Conservation (phyloP, 2,329 filamentous ascomycete species). For the Colletotrichum tanaceti region DNA sequence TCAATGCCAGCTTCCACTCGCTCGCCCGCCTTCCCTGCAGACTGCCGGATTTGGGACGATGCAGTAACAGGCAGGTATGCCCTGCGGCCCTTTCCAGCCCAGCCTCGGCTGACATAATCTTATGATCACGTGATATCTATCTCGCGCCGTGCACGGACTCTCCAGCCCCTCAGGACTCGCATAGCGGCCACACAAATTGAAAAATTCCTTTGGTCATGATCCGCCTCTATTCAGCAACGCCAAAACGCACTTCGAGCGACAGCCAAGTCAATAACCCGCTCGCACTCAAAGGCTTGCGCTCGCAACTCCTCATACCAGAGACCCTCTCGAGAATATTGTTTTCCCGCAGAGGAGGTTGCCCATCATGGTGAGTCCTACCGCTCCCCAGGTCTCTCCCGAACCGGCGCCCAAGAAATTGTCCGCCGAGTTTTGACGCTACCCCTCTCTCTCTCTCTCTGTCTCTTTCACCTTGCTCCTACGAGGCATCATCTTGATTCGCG, state of each 20-base stretch:
- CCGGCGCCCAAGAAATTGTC: conserved; percentile 21
- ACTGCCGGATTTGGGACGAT: not conserved
- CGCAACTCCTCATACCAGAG: conserved; percentile 49
- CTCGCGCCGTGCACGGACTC: conserved; percentile 35
- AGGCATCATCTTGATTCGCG: conserved; percentile 28
- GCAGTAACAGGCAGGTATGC: not conserved
- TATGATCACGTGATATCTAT: conserved; percentile 49
- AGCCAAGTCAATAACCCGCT: conserved; percentile 52
- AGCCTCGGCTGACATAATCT: conserved; percentile 47
- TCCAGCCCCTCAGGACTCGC: conserved; percentile 55
- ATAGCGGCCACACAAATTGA: conserved; percentile 60
- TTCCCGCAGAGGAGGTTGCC: conserved; percentile 61
- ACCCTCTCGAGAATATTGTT: conserved; percentile 50
- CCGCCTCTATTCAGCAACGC: conserved; percentile 42
- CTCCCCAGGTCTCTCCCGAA: not conserved
- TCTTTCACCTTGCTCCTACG: conserved; percentile 72
- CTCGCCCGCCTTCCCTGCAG: not conserved
- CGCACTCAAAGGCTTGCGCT: conserved; percentile 51
- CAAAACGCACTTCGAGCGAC: conserved; percentile 51
- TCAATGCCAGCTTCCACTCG: not conserved
- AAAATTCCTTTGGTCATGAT: conserved; percentile 53
- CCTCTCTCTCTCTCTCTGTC: conserved; percentile 41
- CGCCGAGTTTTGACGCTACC: conserved; percentile 33
- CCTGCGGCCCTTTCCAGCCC: not conserved
- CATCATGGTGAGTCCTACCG: conserved; percentile 47